phyloP scores from a whole-genome alignment of 1,284 basidiomycete species.

The Naganishia albida region DNA sequence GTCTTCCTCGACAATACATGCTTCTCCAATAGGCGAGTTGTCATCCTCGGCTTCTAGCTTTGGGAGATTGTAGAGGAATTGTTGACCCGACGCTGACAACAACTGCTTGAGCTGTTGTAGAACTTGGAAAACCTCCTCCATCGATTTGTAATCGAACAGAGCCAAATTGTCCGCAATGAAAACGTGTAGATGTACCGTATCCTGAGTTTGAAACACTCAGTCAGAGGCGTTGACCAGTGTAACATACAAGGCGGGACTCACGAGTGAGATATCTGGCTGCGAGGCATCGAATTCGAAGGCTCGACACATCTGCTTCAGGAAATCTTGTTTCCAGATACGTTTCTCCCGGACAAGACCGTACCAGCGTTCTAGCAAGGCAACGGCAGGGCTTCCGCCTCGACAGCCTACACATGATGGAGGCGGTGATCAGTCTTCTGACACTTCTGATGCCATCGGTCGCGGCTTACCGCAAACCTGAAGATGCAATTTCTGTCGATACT shows the following conservation, averaged over 20 bases:
- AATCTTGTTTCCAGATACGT: slow-evolving; percentile 77
- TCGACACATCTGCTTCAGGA: slow-evolving; percentile 77
- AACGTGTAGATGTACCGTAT: slow-evolving; percentile 76
- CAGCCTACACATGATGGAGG: slow-evolving; percentile 58
- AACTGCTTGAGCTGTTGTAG: slow-evolving; percentile 77
- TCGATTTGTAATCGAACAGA: slow-evolving; percentile 86
- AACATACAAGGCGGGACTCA: slow-evolving; percentile 42
- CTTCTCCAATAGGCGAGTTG: slow-evolving; percentile 10
- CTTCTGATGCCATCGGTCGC: no score
- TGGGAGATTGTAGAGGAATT: slow-evolving; percentile 60
- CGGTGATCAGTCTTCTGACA: no score
- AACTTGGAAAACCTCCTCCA: slow-evolving; percentile 86
- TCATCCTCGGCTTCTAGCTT: slow-evolving; percentile 50
- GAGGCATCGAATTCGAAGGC: slow-evolving; percentile 69
- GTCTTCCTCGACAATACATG: slow-evolving; percentile 9
- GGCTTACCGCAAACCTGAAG: slow-evolving; percentile 40
- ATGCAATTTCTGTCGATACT: slow-evolving; percentile 52
- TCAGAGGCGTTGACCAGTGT: no score
- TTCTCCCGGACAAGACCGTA: slow-evolving; percentile 88
- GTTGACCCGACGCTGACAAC: slow-evolving; percentile 81
- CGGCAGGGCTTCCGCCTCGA: slow-evolving; percentile 62
- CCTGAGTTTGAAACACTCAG: slow-evolving; percentile 53
- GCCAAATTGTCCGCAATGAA: slow-evolving; percentile 95
- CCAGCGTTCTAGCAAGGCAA: slow-evolving; percentile 82
- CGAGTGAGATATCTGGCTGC: slow-evolving; percentile 37